phyloP scores from a whole-genome alignment of 2,329 filamentous ascomycete species.

The Zalaria obscura region DNA sequence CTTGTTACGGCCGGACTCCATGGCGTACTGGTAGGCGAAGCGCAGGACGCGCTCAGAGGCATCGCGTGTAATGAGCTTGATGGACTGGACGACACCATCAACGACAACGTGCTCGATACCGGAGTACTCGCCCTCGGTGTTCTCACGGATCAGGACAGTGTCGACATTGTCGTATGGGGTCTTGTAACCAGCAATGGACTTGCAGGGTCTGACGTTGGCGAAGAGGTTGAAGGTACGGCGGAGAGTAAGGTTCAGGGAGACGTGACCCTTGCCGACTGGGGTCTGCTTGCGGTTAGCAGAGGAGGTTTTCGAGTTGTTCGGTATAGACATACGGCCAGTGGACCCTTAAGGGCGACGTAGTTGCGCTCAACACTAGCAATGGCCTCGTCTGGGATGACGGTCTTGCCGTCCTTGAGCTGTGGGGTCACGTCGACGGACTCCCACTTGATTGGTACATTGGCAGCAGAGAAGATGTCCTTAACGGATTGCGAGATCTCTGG shows the following conservation, averaged over 20 bases:
- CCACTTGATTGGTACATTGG: constrained; percentile 90
- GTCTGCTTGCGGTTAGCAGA: constrained; percentile 41
- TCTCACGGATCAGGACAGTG: constrained; percentile 96
- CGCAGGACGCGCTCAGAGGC: constrained; percentile 90
- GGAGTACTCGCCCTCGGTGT: constrained; percentile 99
- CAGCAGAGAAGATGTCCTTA: constrained; percentile 96
- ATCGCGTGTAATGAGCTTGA: constrained; percentile 96
- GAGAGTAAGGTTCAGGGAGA: constrained; percentile 96
- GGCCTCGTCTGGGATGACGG: constrained; percentile 80
- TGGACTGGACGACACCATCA: constrained; percentile 95
- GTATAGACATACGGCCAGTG: constrained; percentile 65
- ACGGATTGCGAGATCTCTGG: constrained; percentile 96
- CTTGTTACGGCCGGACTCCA: constrained; percentile 87
- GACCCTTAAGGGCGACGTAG: constrained; percentile 95
- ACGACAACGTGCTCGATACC: constrained; percentile 98
- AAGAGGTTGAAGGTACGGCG: constrained; percentile 99
- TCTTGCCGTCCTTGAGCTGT: constrained; percentile 86
- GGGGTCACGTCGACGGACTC: constrained; percentile 95
- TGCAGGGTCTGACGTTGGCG: constrained; percentile 96
- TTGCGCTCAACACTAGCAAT: constrained; percentile 91
- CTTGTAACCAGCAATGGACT: constrained; percentile 94
- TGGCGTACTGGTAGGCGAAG: constrained; percentile 96
- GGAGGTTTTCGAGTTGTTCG: constrained; percentile 1
- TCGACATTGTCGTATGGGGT: constrained; percentile 96
- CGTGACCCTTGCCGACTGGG: constrained; percentile 95